These are phyloP conservation scores for Tinospora cordifolia DNA, from an alignment of 164 flowering plant genomes.

Conservation along the genomic window DNA sequence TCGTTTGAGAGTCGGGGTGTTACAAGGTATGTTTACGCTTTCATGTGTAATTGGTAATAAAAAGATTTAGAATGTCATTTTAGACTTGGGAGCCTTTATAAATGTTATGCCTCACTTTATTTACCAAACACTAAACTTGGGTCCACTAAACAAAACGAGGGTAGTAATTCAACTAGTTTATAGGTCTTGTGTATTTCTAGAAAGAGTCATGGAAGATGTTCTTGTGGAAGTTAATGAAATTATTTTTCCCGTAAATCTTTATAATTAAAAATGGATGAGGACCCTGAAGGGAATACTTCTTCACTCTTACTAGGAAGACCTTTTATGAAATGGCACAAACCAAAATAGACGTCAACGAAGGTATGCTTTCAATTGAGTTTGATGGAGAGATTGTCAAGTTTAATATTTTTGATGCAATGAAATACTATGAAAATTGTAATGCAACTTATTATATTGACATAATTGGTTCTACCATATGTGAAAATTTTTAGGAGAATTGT, in stretches of 20 bases:
- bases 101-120: slow-evolving; percentile 19
- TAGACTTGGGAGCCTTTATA: slow-evolving; percentile 18
- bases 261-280: slow-evolving; percentile 2
- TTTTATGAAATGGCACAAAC: slow-evolving; percentile 6
- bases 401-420: slow-evolving; percentile 15
- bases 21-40: slow-evolving; percentile 10
- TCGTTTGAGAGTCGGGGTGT: no score
- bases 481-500: no score
- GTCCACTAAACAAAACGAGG: slow-evolving; percentile 10
- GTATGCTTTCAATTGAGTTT: slow-evolving; percentile 16
- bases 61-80: slow-evolving; percentile 8
- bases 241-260: slow-evolving; percentile 11
- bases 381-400: slow-evolving; percentile 13
- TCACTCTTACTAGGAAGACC: slow-evolving; percentile 11
- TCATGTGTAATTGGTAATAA: slow-evolving; percentile 11
- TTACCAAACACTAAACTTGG: slow-evolving; percentile 12
- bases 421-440: no score
- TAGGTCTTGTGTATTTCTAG: slow-evolving; percentile 10
- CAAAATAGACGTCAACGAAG: slow-evolving; percentile 9
- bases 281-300: neutral
- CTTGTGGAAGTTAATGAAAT: slow-evolving; percentile 13
- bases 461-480: no score
- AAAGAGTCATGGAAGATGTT: slow-evolving; percentile 12
- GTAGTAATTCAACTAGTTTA: slow-evolving; percentile 17
- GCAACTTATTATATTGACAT: no score